Base-by-base conservation (phyloP, 2,329 filamentous ascomycete species). In the Trichoderma guizhouense region DNA sequence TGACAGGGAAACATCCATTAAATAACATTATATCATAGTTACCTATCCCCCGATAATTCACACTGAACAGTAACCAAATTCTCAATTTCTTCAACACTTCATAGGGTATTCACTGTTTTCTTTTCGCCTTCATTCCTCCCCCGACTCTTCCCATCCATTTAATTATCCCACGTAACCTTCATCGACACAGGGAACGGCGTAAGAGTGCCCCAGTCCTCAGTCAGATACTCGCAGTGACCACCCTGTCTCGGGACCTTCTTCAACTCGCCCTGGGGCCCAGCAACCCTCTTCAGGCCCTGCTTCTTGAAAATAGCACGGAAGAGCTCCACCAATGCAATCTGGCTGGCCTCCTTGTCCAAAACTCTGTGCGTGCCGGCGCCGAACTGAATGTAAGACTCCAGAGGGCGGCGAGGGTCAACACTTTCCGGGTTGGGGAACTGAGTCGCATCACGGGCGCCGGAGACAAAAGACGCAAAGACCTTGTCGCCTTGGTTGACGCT, bases 261-360 rank as follows among this genome's bases (percentile, higher is more conserved):
- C 74, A 94, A 79, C 77, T 89, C 82, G 0, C 92, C 92, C 80
- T 92, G 89, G 0, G 86, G 81, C 0, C 92, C 92, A 0, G 87
- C 83, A 0, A 88, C 89, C 34, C 89, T 84, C 7, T 89, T 83
- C 12, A 94, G 79, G 69, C 89, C 89, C 75, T 87, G 84, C 75
- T 89, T 83, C 72, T 85, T 82, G 76, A 91, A 92, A 2, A 93
- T 81, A 1, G 87, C 86, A 62, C 91, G 88, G 79, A 94, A 87
- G 84, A 93, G 90, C 74, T 91, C 88, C 0, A 88, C 88, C 72
- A 94, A 81, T 0, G 89, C 90, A 2, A 89, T 84, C 73, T 89
- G 85, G 77, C 86, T 89, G 14, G 88, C 85, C 18, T 90, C 87
- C 30, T 84, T 84, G 1, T 90, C 91, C 0, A 93, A 83, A 72